A percentile compares a stretch with the other conserved stretches of the same genome.
phyloP scores from a whole-genome alignment of 2,329 filamentous ascomycete genomes.

The Bipolaris zeicola region DNA sequence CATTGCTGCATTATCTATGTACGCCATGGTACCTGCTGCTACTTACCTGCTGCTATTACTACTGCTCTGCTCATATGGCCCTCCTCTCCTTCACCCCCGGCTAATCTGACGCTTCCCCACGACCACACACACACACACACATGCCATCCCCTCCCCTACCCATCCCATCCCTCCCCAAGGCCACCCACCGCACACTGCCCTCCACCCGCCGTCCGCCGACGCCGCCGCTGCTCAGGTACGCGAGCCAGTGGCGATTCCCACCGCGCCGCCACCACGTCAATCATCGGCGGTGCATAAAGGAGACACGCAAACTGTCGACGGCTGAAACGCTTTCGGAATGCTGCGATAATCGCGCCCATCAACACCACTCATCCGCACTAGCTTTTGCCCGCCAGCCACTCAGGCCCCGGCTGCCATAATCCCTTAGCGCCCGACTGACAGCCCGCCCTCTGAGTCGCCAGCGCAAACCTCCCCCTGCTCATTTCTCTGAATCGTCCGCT shows the following conservation, averaged over 20 bases:
- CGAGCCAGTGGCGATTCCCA: constrained; percentile 36
- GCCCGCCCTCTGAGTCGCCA: constrained; percentile 41
- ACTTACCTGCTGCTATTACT: constrained; percentile 17
- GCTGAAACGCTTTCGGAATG: constrained; percentile 45
- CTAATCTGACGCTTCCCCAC: constrained; percentile 40
- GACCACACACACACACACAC: constrained; percentile 29
- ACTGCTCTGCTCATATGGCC: neutral
- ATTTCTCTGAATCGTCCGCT: constrained; percentile 43
- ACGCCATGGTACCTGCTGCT: constrained; percentile 2
- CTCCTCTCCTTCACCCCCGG: constrained; percentile 23
- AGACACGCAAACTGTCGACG: constrained; percentile 31
- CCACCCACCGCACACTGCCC: no score
- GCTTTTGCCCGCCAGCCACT: constrained; percentile 45
- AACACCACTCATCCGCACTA: constrained; percentile 34
- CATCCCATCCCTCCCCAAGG: no score
- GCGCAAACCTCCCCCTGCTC: constrained; percentile 35
- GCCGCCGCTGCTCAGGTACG: constrained; percentile 39
- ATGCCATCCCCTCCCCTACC: constrained; percentile 16
- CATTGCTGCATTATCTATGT: no score
- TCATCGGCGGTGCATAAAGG: constrained; percentile 45
- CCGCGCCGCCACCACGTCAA: constrained; percentile 30
- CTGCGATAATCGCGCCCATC: constrained; percentile 38
- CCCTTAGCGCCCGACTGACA: constrained; percentile 45
- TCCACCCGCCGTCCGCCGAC: constrained; percentile 1
- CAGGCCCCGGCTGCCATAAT: constrained; percentile 35